These are phyloP conservation scores for Botrytis galanthina DNA, from an alignment of 2,329 filamentous ascomycete genomes.

Conservation along the genomic window DNA sequence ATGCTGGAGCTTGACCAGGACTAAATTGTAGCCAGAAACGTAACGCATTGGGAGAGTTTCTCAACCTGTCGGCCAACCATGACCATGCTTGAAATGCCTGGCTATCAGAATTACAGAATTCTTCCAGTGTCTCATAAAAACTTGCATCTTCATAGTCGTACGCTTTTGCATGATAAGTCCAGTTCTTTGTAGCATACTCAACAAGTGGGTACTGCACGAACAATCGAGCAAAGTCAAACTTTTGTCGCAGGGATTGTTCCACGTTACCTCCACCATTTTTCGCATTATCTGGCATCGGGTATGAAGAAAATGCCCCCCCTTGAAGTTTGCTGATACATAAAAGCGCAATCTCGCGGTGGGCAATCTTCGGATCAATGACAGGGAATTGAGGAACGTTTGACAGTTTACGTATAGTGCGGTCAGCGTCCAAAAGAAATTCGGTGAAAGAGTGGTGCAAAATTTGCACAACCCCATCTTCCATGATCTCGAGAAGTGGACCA, in stretches of 20 bases:
- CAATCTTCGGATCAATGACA: conserved; percentile 14
- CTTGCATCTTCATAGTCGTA: conserved; percentile 25
- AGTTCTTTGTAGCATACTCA: conserved; percentile 27
- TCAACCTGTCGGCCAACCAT: neutral
- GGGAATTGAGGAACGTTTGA: conserved; percentile 13
- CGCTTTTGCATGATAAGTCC: conserved; percentile 23
- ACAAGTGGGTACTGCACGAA: conserved; percentile 24
- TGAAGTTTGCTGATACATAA: conserved; percentile 13
- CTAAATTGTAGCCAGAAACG: neutral
- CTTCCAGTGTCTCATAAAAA: conserved; percentile 21
- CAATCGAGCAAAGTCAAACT: neutral
- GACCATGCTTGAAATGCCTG: conserved; percentile 25
- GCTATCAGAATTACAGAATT: conserved; percentile 22
- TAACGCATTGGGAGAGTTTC: fast-evolving
- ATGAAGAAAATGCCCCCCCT: neutral
- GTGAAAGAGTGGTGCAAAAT: conserved; percentile 51
- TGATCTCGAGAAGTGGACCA: conserved; percentile 45
- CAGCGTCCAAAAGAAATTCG: conserved; percentile 43
- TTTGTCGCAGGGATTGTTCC: neutral
- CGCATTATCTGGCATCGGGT: neutral
- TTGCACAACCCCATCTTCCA: conserved; percentile 46
- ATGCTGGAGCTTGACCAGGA: neutral
- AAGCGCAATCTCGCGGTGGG: conserved; percentile 5
- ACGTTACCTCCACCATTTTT: neutral
- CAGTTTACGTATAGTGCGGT: neutral